These are phyloP conservation scores for Fusarium ambrosium DNA, from an alignment of 2,329 filamentous ascomycete genomes.

Conservation along the genomic window DNA sequence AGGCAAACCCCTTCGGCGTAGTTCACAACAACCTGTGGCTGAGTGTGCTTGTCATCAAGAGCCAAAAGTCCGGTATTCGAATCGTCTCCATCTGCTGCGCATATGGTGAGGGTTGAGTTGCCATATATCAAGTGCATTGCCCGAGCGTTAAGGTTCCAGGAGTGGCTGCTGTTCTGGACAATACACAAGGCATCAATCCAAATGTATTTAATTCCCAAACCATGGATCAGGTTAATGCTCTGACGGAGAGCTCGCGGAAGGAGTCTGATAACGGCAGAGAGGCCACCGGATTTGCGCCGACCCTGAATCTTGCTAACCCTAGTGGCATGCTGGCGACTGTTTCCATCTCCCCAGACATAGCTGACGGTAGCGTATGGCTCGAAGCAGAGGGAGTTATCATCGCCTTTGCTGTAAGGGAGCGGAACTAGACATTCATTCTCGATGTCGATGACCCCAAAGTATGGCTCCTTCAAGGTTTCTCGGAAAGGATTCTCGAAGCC, in stretches of 20 bases:
- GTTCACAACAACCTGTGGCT: neutral
- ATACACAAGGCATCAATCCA: neutral
- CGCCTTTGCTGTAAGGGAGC: neutral
- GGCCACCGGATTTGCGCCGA: neutral
- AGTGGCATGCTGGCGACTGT: neutral
- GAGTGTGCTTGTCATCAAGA: neutral
- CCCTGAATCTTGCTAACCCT: neutral
- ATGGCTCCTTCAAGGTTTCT: neutral
- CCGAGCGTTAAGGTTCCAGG: neutral
- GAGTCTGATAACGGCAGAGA: neutral
- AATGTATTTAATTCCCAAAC: neutral
- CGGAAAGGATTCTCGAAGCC: neutral
- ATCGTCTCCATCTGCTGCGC: neutral
- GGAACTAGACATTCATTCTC: neutral
- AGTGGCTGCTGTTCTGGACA: neutral
- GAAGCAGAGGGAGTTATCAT: neutral
- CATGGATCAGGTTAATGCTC: neutral
- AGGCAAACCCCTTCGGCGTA: neutral
- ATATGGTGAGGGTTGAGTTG: neutral
- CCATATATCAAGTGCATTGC: neutral
- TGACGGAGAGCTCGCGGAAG: neutral
- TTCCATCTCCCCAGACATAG: neutral
- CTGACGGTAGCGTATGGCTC: neutral
- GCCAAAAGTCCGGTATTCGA: neutral
- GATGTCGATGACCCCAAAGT: neutral